Evolutionary conservation across 2,329 filamentous ascomycete species (phyloP).

Genomic region (Monosporascus sp.): DNA sequence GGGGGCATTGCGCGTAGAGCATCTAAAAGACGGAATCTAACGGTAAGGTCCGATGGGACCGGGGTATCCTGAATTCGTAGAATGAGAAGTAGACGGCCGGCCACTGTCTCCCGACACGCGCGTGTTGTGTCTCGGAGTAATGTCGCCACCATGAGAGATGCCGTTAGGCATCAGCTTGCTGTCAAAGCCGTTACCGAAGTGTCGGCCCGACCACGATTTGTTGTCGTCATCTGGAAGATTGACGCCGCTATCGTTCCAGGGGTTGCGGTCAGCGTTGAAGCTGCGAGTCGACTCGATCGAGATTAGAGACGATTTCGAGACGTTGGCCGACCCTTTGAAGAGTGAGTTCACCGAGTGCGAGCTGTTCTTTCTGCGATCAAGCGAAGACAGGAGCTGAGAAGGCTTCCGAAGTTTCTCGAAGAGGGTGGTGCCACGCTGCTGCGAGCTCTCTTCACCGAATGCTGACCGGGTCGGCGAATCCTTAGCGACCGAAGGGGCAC

Average conservation of each 20-base stretch:
- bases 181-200: slow-evolving; percentile 60
- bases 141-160: slow-evolving; percentile 69
- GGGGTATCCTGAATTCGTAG: slow-evolving; percentile 93
- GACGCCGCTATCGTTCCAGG: slow-evolving; percentile 96
- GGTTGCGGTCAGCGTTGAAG: slow-evolving; percentile 85
- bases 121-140: slow-evolving; percentile 76
- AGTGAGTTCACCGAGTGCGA: slow-evolving; percentile 79
- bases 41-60: slow-evolving; percentile 85
- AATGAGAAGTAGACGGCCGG: slow-evolving; percentile 90
- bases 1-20: slow-evolving; percentile 51
- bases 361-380: slow-evolving; percentile 92
- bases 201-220: slow-evolving; percentile 57
- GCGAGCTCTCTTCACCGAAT: slow-evolving; percentile 75
- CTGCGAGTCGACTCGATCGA: slow-evolving; percentile 94
- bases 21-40: slow-evolving; percentile 56
- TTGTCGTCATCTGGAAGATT: slow-evolving; percentile 84
- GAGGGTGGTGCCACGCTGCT: slow-evolving; percentile 72
- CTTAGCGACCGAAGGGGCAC: slow-evolving; percentile 74
- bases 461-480: slow-evolving; percentile 85
- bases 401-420: slow-evolving; percentile 93
- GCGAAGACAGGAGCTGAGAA: slow-evolving; percentile 75
- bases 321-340: slow-evolving; percentile 88
- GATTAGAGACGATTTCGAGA: slow-evolving; percentile 91
- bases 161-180: slow-evolving; percentile 53
- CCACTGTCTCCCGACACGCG: slow-evolving; percentile 87